Conservation (phyloP, 495 filamentous ascomycete genomes). For the Aspergillus heteromorphus region DNA sequence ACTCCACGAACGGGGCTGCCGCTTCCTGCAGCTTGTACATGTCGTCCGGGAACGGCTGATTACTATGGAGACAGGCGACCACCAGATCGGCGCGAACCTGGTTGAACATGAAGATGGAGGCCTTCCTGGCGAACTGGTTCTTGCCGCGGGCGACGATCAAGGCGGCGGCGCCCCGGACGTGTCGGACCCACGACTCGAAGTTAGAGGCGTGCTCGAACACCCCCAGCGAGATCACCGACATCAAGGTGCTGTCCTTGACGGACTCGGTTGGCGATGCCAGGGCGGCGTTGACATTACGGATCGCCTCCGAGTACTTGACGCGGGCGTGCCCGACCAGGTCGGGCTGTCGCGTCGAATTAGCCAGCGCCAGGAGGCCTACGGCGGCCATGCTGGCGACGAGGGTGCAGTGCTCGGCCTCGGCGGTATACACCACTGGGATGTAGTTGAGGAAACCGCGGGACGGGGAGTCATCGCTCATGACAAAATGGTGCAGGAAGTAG, state of each 20-base stretch:
- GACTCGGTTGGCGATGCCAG: slow-evolving; percentile 45
- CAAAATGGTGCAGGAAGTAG: slow-evolving; percentile 35
- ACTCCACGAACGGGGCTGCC: slow-evolving; percentile 15
- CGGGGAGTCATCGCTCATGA: slow-evolving; percentile 18
- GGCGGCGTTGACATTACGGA: slow-evolving; percentile 42
- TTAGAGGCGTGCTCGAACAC: slow-evolving; percentile 51
- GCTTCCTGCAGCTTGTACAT: slow-evolving; percentile 25
- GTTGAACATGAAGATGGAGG: slow-evolving; percentile 47
- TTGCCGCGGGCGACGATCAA: slow-evolving; percentile 45
- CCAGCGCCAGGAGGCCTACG: slow-evolving; percentile 38
- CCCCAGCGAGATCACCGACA: slow-evolving; percentile 55
- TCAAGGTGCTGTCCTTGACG: slow-evolving; percentile 54
- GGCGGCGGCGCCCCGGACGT: slow-evolving; percentile 49
- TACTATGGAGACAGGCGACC: slow-evolving; percentile 16
- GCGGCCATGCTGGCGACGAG: slow-evolving; percentile 39
- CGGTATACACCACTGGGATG: slow-evolving; percentile 17
- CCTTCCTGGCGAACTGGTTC: slow-evolving; percentile 42
- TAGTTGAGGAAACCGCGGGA: slow-evolving; percentile 32
- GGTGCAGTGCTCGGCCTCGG: slow-evolving; percentile 26
- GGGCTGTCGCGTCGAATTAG: slow-evolving; percentile 27
- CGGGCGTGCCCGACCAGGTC: slow-evolving; percentile 30
- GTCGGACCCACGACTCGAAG: slow-evolving; percentile 42
- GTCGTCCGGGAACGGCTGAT: slow-evolving; percentile 18
- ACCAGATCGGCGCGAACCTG: slow-evolving; percentile 42
- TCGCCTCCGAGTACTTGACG: slow-evolving; percentile 37